phyloP scores from a whole-genome alignment of 2,329 filamentous ascomycete species.

The Pezicula radicicola region DNA sequence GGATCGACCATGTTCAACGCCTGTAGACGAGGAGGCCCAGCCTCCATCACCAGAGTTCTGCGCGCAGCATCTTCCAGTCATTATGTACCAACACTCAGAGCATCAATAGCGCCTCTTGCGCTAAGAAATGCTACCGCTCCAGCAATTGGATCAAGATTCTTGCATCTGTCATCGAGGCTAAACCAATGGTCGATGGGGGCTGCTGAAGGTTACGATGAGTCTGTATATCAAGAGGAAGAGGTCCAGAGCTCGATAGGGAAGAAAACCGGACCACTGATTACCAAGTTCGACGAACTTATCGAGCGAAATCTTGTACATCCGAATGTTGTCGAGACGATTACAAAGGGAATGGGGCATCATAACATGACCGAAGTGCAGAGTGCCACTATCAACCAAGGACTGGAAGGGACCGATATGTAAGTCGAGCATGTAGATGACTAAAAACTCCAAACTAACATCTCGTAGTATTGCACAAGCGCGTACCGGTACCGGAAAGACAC shows the following conservation, averaged over 20 bases:
- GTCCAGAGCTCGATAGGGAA: background rate
- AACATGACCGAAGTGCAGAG: constrained; percentile 91
- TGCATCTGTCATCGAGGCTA: constrained; percentile 22
- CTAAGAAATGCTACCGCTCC: constrained; percentile 10
- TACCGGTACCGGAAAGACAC: constrained; percentile 94
- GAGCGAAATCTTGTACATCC: constrained; percentile 26
- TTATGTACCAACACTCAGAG: constrained; percentile 21
- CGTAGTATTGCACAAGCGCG: constrained; percentile 85
- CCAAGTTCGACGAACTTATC: constrained; percentile 28
- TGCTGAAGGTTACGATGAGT: constrained; percentile 4
- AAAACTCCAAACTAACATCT: constrained; percentile 7
- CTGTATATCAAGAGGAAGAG: background rate
- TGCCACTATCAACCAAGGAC: constrained; percentile 74
- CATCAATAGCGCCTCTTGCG: constrained; percentile 18
- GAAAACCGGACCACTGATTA: constrained; percentile 9
- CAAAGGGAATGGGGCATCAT: constrained; percentile 68
- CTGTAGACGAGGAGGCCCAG: constrained; percentile 26
- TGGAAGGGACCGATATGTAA: constrained; percentile 54
- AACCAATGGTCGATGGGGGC: constrained; percentile 10
- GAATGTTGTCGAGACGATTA: constrained; percentile 49
- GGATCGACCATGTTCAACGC: constrained; percentile 24
- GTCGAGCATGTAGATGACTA: constrained; percentile 5
- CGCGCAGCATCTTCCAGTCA: constrained; percentile 17
- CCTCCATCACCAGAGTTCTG: constrained; percentile 27
- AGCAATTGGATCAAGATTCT: constrained; percentile 19